These are phyloP conservation scores for Flaveria linearis DNA, from an alignment of 129 eudicot species.

Conservation along the genomic window DNA sequence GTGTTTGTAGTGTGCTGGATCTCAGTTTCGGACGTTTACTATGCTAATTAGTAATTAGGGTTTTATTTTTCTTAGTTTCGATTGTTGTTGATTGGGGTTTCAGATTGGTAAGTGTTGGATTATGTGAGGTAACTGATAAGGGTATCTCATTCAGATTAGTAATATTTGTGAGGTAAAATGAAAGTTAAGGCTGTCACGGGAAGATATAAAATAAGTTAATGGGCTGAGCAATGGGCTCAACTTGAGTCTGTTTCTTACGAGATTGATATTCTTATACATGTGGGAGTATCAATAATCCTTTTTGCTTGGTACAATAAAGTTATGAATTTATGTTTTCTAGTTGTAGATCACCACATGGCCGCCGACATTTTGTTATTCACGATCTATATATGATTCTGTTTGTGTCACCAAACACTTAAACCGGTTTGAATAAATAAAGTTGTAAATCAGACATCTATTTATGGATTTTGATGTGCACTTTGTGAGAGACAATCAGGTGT, in stretches of 20 bases:
- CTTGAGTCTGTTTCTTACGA: background rate
- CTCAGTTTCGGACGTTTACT: constrained; percentile 5
- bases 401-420: constrained; percentile 11
- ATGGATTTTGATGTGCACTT: background rate
- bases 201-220: background rate
- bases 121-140: constrained; percentile 7
- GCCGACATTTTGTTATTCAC: background rate
- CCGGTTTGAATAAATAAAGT: background rate
- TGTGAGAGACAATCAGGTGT: background rate
- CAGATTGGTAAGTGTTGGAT: constrained; percentile 10
- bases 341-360: background rate
- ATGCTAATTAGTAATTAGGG: constrained; percentile 8
- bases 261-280: background rate
- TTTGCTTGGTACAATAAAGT: background rate
- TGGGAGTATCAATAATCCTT: background rate
- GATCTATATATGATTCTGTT: background rate
- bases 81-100: background rate
- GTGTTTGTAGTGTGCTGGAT: constrained; percentile 13
- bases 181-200: background rate
- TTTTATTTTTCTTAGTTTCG: constrained; percentile 21
- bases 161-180: background rate
- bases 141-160: background rate
- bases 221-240: constrained; percentile 5
- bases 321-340: background rate
- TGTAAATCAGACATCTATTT: background rate